phyloP scores from a whole-genome alignment of 2,329 filamentous ascomycete species.

The Thielaviopsis populi region DNA sequence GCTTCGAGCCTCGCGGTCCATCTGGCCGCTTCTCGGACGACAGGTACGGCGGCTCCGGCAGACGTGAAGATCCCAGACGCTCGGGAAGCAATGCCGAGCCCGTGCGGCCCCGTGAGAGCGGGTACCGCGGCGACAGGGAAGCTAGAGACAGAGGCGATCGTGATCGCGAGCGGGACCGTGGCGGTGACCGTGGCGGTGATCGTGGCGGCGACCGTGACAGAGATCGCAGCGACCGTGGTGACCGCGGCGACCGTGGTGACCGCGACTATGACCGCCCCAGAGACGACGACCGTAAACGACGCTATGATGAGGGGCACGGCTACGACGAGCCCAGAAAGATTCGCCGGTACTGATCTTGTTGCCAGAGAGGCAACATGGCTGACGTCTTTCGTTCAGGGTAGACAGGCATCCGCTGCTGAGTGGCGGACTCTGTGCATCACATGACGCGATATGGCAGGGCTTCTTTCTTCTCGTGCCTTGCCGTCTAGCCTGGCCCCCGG shows the following conservation, averaged over 20 bases:
- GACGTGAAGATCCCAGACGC: conserved; percentile 25
- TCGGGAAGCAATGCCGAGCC: conserved; percentile 76
- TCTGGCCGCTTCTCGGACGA: conserved; percentile 45
- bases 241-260: conserved; percentile 24
- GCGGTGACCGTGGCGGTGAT: not conserved
- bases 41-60: conserved; percentile 31
- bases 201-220: conserved; percentile 31
- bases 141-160: conserved; percentile 32
- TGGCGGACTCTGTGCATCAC: not conserved
- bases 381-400: too few relatives aligned
- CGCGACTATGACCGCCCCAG: conserved; percentile 39
- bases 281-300: conserved; percentile 47
- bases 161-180: conserved; percentile 21
- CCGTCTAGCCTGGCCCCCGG: not conserved
- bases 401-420: too few relatives aligned
- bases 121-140: conserved; percentile 33
- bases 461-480: not conserved
- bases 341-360: conserved; percentile 41
- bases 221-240: conserved; percentile 20
- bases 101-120: conserved; percentile 35
- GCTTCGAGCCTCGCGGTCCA: conserved; percentile 37
- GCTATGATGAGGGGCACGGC: conserved; percentile 60
- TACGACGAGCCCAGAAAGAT: conserved; percentile 64
- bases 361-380: too few relatives aligned
- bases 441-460: too few relatives aligned